Conservation (phyloP, 345 rosid species). For the Odontarrhena argentea region DNA sequence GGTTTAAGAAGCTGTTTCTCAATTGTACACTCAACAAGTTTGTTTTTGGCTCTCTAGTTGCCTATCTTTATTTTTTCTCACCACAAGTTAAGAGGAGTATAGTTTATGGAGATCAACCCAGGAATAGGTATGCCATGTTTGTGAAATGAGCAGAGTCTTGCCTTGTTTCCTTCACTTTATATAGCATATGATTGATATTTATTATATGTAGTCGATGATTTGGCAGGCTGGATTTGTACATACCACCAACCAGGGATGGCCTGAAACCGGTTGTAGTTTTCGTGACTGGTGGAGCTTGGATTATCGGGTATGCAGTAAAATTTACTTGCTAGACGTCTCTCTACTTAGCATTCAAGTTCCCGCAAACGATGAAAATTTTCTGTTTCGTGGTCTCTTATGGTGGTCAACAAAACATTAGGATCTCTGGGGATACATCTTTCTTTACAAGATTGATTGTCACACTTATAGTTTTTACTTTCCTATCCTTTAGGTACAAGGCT, state of each 20-base stretch:
- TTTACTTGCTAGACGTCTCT: slow-evolving; percentile 12
- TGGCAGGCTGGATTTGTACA: slow-evolving; percentile 78
- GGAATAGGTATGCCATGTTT: slow-evolving; percentile 66
- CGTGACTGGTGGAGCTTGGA: slow-evolving; percentile 99
- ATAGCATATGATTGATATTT: slow-evolving; percentile 3
- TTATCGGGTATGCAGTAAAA: slow-evolving; percentile 68
- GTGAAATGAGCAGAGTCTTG: not conserved
- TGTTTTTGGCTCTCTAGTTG: slow-evolving; percentile 59
- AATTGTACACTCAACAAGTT: not conserved
- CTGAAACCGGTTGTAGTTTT: slow-evolving; percentile 91
- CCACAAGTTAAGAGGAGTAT: slow-evolving; percentile 71
- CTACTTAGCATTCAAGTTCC: not conserved
- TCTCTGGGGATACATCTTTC: slow-evolving; percentile 13
- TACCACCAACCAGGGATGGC: slow-evolving; percentile 65
- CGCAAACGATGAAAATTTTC: too few relatives aligned
- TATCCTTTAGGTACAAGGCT: slow-evolving; percentile 78
- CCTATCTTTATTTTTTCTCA: slow-evolving; percentile 81
- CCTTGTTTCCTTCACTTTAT: not conserved
- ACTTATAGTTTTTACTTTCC: slow-evolving; percentile 30
- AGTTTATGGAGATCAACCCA: slow-evolving; percentile 92
- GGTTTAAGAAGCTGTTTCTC: not conserved
- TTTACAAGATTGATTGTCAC: slow-evolving; percentile 14
- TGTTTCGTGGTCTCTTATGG: too few relatives aligned
- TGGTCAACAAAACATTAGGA: not conserved
- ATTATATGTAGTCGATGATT: not conserved